Evolutionary conservation across 768 basidiomycete species (phyloP).

Genomic region (Leccinum ochraceum): DNA sequence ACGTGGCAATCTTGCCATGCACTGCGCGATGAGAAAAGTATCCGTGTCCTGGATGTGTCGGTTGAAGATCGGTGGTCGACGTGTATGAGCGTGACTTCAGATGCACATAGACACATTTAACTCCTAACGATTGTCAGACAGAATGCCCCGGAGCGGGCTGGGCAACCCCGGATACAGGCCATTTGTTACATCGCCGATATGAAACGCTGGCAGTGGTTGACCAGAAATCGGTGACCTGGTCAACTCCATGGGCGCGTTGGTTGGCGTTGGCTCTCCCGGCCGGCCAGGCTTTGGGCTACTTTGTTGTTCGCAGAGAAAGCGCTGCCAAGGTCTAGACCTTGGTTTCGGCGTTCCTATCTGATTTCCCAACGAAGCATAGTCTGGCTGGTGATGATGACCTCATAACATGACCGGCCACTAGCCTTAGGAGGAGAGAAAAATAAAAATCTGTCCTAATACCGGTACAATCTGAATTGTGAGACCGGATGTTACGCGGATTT

Average conservation of each 20-base stretch:
- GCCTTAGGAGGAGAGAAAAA: not conserved
- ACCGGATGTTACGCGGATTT: not conserved
- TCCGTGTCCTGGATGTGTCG: slow-evolving; percentile 1
- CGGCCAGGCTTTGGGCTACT: not conserved
- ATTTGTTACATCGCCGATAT: not conserved
- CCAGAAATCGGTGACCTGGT: not conserved
- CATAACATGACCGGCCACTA: not conserved
- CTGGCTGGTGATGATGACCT: not conserved
- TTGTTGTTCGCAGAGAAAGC: not conserved
- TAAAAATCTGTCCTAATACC: no score
- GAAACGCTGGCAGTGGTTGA: not conserved
- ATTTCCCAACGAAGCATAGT: not conserved
- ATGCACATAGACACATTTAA: not conserved
- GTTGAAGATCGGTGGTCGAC: not conserved
- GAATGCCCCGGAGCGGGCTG: not conserved
- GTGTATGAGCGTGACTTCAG: not conserved
- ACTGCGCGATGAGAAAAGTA: slow-evolving; percentile 13
- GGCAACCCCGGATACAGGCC: not conserved
- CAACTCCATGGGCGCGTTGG: not conserved
- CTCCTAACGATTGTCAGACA: not conserved
- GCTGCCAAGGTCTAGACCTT: no score
- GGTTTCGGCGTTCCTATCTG: no score
- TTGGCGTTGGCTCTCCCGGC: not conserved
- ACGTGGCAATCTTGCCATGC: slow-evolving; percentile 15
- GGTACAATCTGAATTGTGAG: not conserved